A percentile compares a stretch with the other conserved stretches of the same genome.
phyloP scores from a whole-genome alignment of 148 eudicot species.

The Chenopodium quinoa region DNA sequence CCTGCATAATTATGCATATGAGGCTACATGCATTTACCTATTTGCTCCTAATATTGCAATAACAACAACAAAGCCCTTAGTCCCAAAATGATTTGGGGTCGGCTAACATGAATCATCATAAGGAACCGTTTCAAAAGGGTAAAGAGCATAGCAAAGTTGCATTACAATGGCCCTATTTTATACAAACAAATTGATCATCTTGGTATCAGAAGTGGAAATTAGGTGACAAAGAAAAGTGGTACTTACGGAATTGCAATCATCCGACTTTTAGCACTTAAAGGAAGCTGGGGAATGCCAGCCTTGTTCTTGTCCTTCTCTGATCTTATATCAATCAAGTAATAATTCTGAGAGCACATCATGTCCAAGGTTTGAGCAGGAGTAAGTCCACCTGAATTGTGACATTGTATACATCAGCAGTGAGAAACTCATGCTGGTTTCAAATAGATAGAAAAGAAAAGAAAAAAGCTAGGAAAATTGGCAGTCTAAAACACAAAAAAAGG shows the following conservation, averaged over 20 bases:
- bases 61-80: too few species aligned
- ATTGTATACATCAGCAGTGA: slow-evolving; percentile 1
- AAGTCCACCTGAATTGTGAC: slow-evolving; percentile 54
- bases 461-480: neutral
- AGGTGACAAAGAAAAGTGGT: neutral
- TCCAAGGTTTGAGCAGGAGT: slow-evolving; percentile 92
- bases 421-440: neutral
- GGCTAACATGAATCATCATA: too few species aligned
- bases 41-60: neutral
- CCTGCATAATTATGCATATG: neutral
- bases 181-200: neutral
- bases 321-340: slow-evolving; percentile 75
- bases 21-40: neutral
- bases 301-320: slow-evolving; percentile 92
- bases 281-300: slow-evolving; percentile 89
- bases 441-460: neutral
- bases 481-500: neutral
- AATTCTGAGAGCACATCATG: slow-evolving; percentile 60
- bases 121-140: too few species aligned
- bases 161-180: neutral
- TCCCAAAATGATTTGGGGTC: too few species aligned
- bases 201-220: neutral
- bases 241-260: slow-evolving; percentile 87
- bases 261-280: slow-evolving; percentile 77
- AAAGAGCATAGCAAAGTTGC: neutral